Percentiles rank a stretch among this genome's conserved stretches.
These are phyloP conservation scores for Elasticomyces elasticus DNA, from an alignment of 495 filamentous ascomycete species.

Conservation along the genomic window DNA sequence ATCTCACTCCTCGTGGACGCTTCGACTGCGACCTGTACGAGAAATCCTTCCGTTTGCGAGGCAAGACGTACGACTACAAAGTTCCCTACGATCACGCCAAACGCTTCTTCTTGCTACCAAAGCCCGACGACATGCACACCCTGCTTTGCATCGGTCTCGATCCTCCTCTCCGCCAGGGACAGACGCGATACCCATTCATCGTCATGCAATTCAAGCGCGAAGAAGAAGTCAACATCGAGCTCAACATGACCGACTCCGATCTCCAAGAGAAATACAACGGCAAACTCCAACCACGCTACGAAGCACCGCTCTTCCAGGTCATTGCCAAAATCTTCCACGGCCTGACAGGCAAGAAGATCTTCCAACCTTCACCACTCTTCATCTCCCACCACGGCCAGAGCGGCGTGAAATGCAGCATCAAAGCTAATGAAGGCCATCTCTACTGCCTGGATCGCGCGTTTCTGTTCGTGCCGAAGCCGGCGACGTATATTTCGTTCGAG, in stretches of 20 bases:
- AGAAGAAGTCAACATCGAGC: conserved; percentile 90
- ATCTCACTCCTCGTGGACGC: conserved; percentile 95
- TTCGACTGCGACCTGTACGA: conserved; percentile 99
- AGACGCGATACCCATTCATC: conserved; percentile 95
- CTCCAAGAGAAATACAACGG: conserved; percentile 79
- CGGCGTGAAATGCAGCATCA: conserved; percentile 98
- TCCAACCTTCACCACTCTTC: conserved; percentile 88
- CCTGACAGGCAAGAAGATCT: conserved; percentile 85
- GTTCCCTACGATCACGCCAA: conserved; percentile 96
- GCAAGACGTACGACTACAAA: conserved; percentile 99
- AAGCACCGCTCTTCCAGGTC: conserved; percentile 81
- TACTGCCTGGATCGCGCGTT: conserved; percentile 98
- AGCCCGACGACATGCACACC: conserved; percentile 90
- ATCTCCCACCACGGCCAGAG: conserved; percentile 81
- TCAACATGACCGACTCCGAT: conserved; percentile 86
- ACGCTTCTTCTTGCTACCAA: conserved; percentile 96
- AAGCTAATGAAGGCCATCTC: conserved; percentile 92
- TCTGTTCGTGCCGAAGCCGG: conserved; percentile 97
- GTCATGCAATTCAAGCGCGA: conserved; percentile 99
- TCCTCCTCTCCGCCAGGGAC: conserved; percentile 90
- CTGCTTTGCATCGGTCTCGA: conserved; percentile 94
- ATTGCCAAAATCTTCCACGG: conserved; percentile 91
- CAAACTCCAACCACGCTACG: conserved; percentile 78
- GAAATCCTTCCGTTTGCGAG: conserved; percentile 88
- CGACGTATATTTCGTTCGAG: conserved; percentile 90